Conservation (phyloP, 352 stramenopile genomes). For the Phytophthora macrochlamydospora region DNA sequence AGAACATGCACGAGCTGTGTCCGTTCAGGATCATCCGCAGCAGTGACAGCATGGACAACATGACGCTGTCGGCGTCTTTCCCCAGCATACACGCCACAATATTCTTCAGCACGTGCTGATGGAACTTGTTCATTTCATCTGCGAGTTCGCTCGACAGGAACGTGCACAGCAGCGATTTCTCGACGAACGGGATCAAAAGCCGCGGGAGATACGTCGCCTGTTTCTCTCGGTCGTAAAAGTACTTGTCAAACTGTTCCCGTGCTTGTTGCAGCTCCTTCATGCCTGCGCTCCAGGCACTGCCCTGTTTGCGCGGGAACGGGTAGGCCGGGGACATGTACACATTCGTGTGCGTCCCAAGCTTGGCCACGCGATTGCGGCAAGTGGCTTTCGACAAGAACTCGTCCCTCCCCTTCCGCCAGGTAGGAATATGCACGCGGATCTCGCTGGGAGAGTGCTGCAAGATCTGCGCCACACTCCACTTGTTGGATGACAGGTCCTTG, state of each 20-base stretch:
- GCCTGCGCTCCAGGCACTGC: constrained; percentile 63
- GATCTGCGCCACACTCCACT: constrained; percentile 83
- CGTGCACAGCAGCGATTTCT: constrained; percentile 75
- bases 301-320: constrained; percentile 75
- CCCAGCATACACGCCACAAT: constrained; percentile 74
- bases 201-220: constrained; percentile 58
- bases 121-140: constrained; percentile 79
- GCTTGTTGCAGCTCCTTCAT: constrained; percentile 71
- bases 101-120: constrained; percentile 82
- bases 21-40: constrained; percentile 82
- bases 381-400: constrained; percentile 69
- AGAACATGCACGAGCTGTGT: constrained; percentile 79
- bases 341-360: constrained; percentile 75
- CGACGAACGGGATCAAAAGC: constrained; percentile 67
- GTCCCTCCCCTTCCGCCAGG: constrained; percentile 72
- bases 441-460: constrained; percentile 61
- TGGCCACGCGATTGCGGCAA: constrained; percentile 67
- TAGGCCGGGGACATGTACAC: constrained; percentile 84
- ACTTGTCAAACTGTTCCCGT: constrained; percentile 71
- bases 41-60: constrained; percentile 62
- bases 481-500: constrained; percentile 73
- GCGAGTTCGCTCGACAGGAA: constrained; percentile 74
- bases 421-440: constrained; percentile 73
- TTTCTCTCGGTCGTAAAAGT: constrained; percentile 65
- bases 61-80: constrained; percentile 35